Base-by-base conservation (phyloP, 805 yeast genomes). In the Wickerhamiella hasegawae region DNA sequence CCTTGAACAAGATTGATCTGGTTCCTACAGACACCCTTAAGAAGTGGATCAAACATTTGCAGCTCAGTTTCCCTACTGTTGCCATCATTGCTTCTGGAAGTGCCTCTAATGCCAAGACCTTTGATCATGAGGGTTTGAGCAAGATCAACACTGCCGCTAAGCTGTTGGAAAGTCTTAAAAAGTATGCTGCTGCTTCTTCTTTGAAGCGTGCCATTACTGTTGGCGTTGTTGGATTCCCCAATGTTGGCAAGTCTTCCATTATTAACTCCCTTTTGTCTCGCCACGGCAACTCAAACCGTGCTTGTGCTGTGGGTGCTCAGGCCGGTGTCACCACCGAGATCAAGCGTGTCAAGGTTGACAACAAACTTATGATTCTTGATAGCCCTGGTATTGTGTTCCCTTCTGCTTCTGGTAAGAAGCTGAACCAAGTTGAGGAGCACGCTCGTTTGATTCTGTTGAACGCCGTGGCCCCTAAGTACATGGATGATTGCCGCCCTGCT, bases 311-410 rank as follows among this genome's bases (percentile, higher is more conserved):
- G 22, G 98, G 98, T 34, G 92, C 92, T 53, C 90, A 80, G 60
- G 96, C 98, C 3, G 98, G 98, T 54, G 90, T 90, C 32, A 87
- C 98, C 21, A 85, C 95, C 1, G 65, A 87, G 3, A 62, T 90
- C 55, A 73, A 96, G 60, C 92, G 84, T 56, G 84, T 87, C 40
- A 90, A 87, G 60, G 69, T 87, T 41, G 98, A 87, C 57, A 78
- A 75, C 52, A 84, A 84, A 57, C 68, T 87, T 47, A 82, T 79
- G 57, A 68, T 87, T 44, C 66, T 87, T 51, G 98, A 87, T 58
- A 82, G 95, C 36, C 98, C 98, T 35, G 98, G 98, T 53, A 90
- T 87, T 42, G 95, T 90, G 28, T 87, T 90, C 73, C 97, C 97
- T 34, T 45, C 54, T 4, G 54, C 57, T 31, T 54, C 57, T 31